Evolutionary conservation across 2,329 filamentous ascomycete genomes (phyloP).

Genomic region (Emmonsiellopsis sp.): DNA sequence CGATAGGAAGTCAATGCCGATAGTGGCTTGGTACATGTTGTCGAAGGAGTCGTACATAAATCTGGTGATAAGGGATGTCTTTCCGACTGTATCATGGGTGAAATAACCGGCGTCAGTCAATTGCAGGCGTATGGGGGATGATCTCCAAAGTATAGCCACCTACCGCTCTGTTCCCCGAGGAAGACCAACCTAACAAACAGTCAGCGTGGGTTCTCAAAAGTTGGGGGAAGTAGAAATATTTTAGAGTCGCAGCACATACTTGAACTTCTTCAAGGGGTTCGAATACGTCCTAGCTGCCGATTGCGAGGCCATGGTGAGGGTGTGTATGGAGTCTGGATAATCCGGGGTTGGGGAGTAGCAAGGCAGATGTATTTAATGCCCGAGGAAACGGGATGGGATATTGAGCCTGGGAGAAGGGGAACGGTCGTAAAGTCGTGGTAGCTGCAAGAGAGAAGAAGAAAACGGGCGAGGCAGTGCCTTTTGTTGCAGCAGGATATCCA

Average conservation of each 20-base stretch:
- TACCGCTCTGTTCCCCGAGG: constrained; percentile 97
- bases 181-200: constrained; percentile 68
- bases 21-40: constrained; percentile 98
- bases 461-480: background rate
- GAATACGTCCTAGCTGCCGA: constrained; percentile 77
- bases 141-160: constrained; percentile 15
- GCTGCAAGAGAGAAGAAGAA: background rate
- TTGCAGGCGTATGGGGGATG: background rate
- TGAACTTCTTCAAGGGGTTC: constrained; percentile 99
- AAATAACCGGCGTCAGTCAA: constrained; percentile 6
- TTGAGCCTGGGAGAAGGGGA: background rate
- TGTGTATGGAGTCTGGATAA: background rate
- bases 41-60: constrained; percentile 99
- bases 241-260: constrained; percentile 46
- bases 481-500: background rate
- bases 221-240: background rate
- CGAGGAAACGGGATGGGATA: background rate
- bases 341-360: background rate
- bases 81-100: constrained; percentile 60
- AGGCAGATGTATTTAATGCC: constrained; percentile 2
- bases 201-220: background rate
- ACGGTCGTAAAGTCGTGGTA: constrained; percentile 5
- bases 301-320: constrained; percentile 59
- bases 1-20: constrained; percentile 97
- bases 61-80: constrained; percentile 94